A percentile compares a stretch with the other conserved stretches of the same genome.
Evolutionary conservation across 257 asterid species (phyloP).

Genomic region (Solanum tacnaense): DNA sequence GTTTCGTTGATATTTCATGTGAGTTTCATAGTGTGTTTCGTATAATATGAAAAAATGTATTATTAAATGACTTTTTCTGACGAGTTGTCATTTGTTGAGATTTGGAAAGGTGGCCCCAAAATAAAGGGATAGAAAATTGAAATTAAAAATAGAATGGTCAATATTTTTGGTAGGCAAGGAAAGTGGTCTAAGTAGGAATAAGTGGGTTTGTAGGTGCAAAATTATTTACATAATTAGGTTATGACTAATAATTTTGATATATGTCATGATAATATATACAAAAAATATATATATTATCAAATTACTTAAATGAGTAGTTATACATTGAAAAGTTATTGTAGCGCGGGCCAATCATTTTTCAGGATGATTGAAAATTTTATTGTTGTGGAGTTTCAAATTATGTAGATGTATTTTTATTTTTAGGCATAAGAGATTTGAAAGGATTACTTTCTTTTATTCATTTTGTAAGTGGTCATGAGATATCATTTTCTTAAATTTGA

Average conservation of each 20-base stretch:
- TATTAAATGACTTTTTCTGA: slow-evolving; percentile 1
- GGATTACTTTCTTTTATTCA: no score
- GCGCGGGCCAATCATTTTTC: fast-evolving
- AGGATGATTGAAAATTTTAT: no score
- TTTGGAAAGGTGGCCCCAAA: slow-evolving; percentile 31
- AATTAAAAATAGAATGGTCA: neutral
- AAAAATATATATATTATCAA: neutral
- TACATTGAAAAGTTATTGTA: no score
- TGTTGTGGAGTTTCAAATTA: neutral
- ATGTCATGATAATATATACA: no score
- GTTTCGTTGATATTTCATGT: slow-evolving; percentile 52
- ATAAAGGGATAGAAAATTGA: slow-evolving; percentile 13
- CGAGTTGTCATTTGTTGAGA: slow-evolving; percentile 17
- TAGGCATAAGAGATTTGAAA: no score
- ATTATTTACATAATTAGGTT: neutral
- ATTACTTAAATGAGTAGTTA: neutral
- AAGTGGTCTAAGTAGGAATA: neutral
- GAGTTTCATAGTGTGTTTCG: slow-evolving; percentile 38
- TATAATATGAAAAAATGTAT: neutral
- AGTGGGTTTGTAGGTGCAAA: neutral
- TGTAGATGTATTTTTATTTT: no score
- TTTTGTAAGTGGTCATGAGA: neutral
- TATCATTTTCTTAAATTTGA: neutral
- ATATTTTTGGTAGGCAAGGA: neutral
- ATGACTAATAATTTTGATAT: neutral